phyloP scores from a whole-genome alignment of 768 basidiomycete genomes.

The Clavaria fumosa region DNA sequence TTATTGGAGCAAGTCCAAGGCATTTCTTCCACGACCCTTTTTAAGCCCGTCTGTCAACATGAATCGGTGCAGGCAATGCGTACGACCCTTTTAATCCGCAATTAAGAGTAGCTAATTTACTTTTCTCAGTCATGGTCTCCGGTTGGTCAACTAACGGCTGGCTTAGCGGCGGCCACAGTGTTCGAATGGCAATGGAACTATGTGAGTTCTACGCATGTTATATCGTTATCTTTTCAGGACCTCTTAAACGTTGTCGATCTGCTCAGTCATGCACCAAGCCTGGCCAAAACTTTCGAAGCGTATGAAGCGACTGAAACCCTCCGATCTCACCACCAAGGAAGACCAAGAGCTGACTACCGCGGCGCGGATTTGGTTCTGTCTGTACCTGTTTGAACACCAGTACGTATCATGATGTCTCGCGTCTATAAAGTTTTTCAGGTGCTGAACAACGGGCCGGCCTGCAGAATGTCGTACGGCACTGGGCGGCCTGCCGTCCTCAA shows the following conservation, averaged over 20 bases:
- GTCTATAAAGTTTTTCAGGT: not conserved
- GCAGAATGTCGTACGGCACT: constrained; percentile 87
- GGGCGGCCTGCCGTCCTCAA: constrained; percentile 86
- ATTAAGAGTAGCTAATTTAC: constrained; percentile 4
- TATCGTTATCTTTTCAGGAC: not conserved
- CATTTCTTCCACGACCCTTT: constrained; percentile 76
- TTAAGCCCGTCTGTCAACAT: constrained; percentile 67
- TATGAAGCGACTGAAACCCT: constrained; percentile 50
- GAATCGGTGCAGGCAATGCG: constrained; percentile 94
- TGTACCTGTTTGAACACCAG: constrained; percentile 93
- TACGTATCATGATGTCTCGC: constrained; percentile 27
- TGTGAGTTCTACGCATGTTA: constrained; percentile 37
- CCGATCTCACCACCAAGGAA: constrained; percentile 33
- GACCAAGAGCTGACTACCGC: constrained; percentile 73
- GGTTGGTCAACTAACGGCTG: constrained; percentile 96
- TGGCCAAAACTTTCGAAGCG: constrained; percentile 72
- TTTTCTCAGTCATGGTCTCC: constrained; percentile 58
- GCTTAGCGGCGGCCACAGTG: constrained; percentile 91
- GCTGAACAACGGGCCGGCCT: not conserved
- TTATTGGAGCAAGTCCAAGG: constrained; percentile 75
- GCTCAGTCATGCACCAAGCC: constrained; percentile 72
- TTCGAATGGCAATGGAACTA: constrained; percentile 90
- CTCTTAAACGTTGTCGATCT: not conserved
- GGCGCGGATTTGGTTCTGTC: constrained; percentile 82
- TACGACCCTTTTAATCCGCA: constrained; percentile 24